Percentiles rank a stretch among this genome's conserved stretches.
Evolutionary conservation across 805 yeast genomes (phyloP).

Genomic region (Zygosaccharomyces kombuchaensis): DNA sequence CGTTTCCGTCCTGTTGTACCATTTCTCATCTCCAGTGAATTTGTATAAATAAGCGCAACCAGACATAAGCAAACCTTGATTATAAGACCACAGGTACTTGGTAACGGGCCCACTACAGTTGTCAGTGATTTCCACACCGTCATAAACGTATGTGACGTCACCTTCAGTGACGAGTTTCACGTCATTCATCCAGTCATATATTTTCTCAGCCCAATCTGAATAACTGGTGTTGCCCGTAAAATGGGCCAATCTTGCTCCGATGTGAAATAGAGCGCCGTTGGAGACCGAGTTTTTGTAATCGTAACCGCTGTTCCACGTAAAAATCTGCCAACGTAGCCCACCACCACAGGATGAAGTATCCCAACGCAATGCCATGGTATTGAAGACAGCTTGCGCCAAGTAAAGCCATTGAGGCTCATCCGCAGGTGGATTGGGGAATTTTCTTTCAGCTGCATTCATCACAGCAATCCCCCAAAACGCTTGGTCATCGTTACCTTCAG

Average conservation of each 20-base stretch:
- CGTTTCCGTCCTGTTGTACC: constrained; percentile 59
- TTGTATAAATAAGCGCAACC: constrained; percentile 82
- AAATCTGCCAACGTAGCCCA: constrained; percentile 95
- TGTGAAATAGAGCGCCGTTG: constrained; percentile 84
- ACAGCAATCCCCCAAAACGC: constrained; percentile 95
- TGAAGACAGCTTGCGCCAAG: constrained; percentile 83
- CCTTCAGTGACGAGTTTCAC: constrained; percentile 43
- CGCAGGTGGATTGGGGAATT: constrained; percentile 65
- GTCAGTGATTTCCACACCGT: constrained; percentile 56
- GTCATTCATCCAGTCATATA: constrained; percentile 76
- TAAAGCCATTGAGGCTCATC: constrained; percentile 70
- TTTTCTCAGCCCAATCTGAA: constrained; percentile 65
- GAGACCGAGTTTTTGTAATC: constrained; percentile 87
- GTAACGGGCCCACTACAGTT: constrained; percentile 59
- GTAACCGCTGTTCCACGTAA: constrained; percentile 90
- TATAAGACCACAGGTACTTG: constrained; percentile 75
- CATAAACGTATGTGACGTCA: constrained; percentile 46
- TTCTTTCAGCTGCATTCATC: constrained; percentile 87
- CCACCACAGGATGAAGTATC: constrained; percentile 70
- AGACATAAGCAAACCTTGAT: constrained; percentile 71
- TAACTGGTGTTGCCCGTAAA: constrained; percentile 73
- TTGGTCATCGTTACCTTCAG: constrained; percentile 98
- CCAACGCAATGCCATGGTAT: constrained; percentile 90
- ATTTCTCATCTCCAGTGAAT: constrained; percentile 56
- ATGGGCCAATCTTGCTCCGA: constrained; percentile 83